Base-by-base conservation (phyloP, 2,329 filamentous ascomycete genomes). In the Cytospora leucostoma region DNA sequence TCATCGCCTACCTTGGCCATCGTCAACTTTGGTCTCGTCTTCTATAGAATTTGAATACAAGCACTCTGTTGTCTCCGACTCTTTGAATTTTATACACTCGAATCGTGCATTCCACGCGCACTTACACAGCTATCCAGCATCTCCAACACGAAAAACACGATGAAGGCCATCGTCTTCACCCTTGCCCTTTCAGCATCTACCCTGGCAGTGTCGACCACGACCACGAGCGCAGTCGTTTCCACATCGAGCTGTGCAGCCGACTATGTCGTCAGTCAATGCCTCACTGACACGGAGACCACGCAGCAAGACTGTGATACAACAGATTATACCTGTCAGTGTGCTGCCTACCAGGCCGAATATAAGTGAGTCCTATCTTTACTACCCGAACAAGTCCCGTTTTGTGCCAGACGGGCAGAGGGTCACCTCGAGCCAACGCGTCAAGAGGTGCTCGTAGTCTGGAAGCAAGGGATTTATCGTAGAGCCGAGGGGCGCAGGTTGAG, bases 271-370 rank as follows among this genome's bases (percentile, higher is more conserved):
- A 74, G 75, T 62, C 68, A 74, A 62, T 83, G 80, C 70, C 73
- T 83, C 27, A 60, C 67, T 38, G 75, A 72, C 61, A 76, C 82
- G 69, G 74, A 68, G 47, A 68, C 68, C 64, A 79, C 78, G 72
- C 72, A 79, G 66, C 62, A 68, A 4, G 66, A 66, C 49, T 84
- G 82, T 72, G 60, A 52, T 12, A 6, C 63, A 21, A 72, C 70
- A 56, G 80, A 84, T 72, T 82, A 77, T 67, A 71, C 75, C 59
- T 84, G 82, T 73, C 76, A 76, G 65, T 84, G 82, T 70, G 71
- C 73, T 59, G 75, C 77, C 54, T 77, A 80, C 69, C 67, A 77
- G 66, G 74, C 76, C 66, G 73, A 84, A 57, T 70, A 79, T 53
- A 82, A 80, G 80, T 83, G 71, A 66, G 79, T 75, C 49, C 38